These are phyloP conservation scores for Berberis thunbergii DNA, from an alignment of 164 flowering plant genomes.

Conservation along the genomic window DNA sequence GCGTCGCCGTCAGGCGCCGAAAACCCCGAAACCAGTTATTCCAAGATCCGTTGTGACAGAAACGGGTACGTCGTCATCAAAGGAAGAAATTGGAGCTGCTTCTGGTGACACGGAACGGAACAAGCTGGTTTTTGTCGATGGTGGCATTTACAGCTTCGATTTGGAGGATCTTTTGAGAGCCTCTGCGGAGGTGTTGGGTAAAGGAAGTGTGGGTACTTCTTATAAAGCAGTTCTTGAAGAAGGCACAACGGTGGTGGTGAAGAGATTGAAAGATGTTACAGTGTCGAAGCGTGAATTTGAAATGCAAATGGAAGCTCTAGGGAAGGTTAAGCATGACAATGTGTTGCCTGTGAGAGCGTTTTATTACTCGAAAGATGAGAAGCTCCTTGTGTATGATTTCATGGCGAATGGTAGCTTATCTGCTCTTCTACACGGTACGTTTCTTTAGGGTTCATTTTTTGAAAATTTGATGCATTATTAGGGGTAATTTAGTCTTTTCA, in stretches of 20 bases:
- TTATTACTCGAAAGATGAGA: conserved; percentile 93
- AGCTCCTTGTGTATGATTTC: conserved; percentile 80
- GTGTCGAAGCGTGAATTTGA: conserved; percentile 78
- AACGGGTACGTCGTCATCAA: conserved; percentile 68
- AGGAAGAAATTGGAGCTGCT: conserved; percentile 61
- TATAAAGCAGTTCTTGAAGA: conserved; percentile 96
- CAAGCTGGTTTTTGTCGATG: conserved; percentile 70
- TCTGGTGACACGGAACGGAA: conserved; percentile 60
- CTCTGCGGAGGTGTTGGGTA: conserved; percentile 95
- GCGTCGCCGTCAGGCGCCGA: conserved; percentile 21
- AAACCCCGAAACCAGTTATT: conserved; percentile 14
- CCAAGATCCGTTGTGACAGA: conserved; percentile 21
- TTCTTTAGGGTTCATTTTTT: neutral
- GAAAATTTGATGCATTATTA: too few relatives aligned
- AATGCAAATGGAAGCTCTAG: conserved; percentile 62
- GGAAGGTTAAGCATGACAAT: conserved; percentile 71
- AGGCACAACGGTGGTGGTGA: conserved; percentile 93
- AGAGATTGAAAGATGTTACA: conserved; percentile 78
- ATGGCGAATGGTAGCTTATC: conserved; percentile 87
- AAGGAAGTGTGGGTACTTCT: conserved; percentile 91
- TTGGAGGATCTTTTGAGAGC: conserved; percentile 93
- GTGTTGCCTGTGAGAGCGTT: conserved; percentile 76
- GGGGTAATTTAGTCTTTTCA: too few relatives aligned
- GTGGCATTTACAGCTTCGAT: conserved; percentile 72
- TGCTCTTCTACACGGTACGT: conserved; percentile 76